A percentile compares a stretch with the other conserved stretches of the same genome.
phyloP scores from a whole-genome alignment of 1,284 basidiomycete genomes.

The Coniferiporia sulphurascens region DNA sequence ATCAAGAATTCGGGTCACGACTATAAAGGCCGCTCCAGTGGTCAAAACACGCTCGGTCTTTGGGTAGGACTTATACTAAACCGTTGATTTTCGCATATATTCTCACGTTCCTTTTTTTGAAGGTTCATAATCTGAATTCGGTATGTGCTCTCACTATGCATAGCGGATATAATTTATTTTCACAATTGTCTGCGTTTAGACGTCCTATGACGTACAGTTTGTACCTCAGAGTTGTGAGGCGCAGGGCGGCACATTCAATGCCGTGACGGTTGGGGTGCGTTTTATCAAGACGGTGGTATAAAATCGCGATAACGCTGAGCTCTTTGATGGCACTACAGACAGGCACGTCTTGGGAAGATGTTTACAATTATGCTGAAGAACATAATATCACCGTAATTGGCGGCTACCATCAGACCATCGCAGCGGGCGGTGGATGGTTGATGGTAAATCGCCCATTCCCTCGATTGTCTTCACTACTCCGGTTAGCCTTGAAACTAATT shows the following conservation, averaged over 20 bases:
- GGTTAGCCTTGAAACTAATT: background rate
- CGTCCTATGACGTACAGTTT: constrained; percentile 23
- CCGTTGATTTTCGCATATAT: background rate
- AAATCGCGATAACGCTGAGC: background rate
- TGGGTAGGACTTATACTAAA: constrained; percentile 27
- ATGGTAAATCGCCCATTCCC: constrained; percentile 19
- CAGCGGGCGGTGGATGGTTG: constrained; percentile 30
- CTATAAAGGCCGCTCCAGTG: constrained; percentile 35
- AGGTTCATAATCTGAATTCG: constrained; percentile 26
- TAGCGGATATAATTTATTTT: no score
- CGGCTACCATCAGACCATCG: constrained; percentile 30
- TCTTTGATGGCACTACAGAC: constrained; percentile 16
- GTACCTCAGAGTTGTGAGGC: constrained; percentile 24
- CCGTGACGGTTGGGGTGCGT: constrained; percentile 27
- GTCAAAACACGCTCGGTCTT: constrained; percentile 28
- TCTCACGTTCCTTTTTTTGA: background rate
- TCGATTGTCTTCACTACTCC: background rate
- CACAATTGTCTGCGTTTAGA: constrained; percentile 15
- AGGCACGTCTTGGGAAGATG: constrained; percentile 26
- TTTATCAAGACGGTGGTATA: background rate
- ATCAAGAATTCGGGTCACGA: constrained; percentile 41
- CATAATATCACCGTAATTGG: constrained; percentile 31
- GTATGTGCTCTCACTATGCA: constrained; percentile 20
- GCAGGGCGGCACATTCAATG: constrained; percentile 20
- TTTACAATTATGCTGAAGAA: constrained; percentile 31